These are phyloP conservation scores for Aureobasidium zeae DNA, from an alignment of 2,329 filamentous ascomycete genomes.

Conservation along the genomic window DNA sequence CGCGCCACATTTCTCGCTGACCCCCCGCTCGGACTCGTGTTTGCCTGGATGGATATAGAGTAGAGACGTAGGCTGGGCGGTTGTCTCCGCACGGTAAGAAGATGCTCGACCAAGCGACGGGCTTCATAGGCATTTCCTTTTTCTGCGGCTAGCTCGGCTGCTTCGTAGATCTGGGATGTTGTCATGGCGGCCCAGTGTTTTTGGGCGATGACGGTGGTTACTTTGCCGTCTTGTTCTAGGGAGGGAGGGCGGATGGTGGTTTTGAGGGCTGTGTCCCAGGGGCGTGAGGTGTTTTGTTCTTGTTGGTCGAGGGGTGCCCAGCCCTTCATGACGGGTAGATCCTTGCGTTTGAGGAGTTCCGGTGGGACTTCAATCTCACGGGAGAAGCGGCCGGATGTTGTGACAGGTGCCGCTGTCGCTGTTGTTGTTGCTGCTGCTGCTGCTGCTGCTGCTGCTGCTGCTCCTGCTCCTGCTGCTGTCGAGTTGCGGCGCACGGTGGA, in stretches of 20 bases:
- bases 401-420: too few species aligned
- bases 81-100: slow-evolving; percentile 49
- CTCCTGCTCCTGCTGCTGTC: too few species aligned
- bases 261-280: slow-evolving; percentile 15
- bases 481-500: slow-evolving; percentile 19
- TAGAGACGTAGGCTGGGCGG: slow-evolving; percentile 54
- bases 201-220: neutral
- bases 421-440: neutral
- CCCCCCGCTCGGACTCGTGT: slow-evolving; percentile 54
- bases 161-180: slow-evolving; percentile 37
- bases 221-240: slow-evolving; percentile 2
- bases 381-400: neutral
- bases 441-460: neutral
- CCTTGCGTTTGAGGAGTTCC: neutral
- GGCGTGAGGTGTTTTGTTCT: slow-evolving; percentile 6
- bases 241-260: neutral
- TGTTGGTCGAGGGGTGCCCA: neutral
- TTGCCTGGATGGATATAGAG: slow-evolving; percentile 63
- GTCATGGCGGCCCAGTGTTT: slow-evolving; percentile 14
- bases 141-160: slow-evolving; percentile 35
- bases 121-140: slow-evolving; percentile 34
- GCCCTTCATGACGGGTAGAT: neutral
- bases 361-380: neutral
- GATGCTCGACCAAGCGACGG: slow-evolving; percentile 44
- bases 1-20: slow-evolving; percentile 54